Evolutionary conservation across 805 yeast species (phyloP), one percentile per base, ranked within the genome.

Genomic region (Lipomyces chichibuensis): DNA sequence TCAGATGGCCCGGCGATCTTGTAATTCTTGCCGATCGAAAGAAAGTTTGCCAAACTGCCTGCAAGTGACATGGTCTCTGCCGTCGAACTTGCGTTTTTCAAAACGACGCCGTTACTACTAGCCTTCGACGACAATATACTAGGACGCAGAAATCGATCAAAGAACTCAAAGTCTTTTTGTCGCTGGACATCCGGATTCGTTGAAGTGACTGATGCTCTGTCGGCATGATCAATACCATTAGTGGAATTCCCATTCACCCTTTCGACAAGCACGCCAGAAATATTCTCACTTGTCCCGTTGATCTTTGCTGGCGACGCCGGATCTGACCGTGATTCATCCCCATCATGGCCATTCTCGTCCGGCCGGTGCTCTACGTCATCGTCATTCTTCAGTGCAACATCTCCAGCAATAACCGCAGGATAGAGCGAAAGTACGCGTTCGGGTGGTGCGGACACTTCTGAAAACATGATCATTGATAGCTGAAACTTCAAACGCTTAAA

Each of bases 401-500:
- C 27, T 7, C 76, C 73, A n/a, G 79, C 67, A 6, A 80, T 72
- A 3, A 69, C 64, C 1, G 66, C 51, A 0, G 91, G 89, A 62
- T 83, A 81, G 33, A 84, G 75, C 2, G 75, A 69, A 1, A 88
- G 77, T 0, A 88, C 84, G 3, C 78, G 73, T 49, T 83, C 80
- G 0, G 92, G 92, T 0, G 88, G 84, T 0, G 91, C 90, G 73
- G 87, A 77, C 62, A 80, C 86, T 32, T 83, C 83, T 4, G 82
- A 82, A 62, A 88, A 87, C 20, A 82, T 49, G 61, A 75, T 71
- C 76, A 85, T 77, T 0, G 88, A 81, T 9, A 75, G 66, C 3
- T 75, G 75, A 57, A 77, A 79, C 3, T 78, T 70, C 3, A 74
- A 74, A 3, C 72, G 66, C 1, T 74, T 51, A 60, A 80, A 78